These are phyloP conservation scores for Vaccinium macrocarpon DNA, from an alignment of 148 eudicot genomes.

Conservation along the genomic window DNA sequence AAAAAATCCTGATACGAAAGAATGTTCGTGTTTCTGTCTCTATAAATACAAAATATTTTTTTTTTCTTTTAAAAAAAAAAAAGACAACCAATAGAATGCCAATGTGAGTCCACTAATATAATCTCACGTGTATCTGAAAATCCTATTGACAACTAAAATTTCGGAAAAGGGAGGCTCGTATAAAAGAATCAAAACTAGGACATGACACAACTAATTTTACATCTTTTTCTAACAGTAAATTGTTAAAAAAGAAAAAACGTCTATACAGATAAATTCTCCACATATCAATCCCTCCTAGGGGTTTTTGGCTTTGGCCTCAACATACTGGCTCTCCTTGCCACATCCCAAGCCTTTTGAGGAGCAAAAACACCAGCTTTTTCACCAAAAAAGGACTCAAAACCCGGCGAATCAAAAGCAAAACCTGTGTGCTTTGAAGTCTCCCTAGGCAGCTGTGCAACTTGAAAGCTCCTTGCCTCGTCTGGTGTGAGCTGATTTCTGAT, in stretches of 20 bases:
- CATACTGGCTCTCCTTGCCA: conserved; percentile 82
- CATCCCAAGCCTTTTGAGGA: conserved; percentile 95
- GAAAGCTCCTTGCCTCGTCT: conserved; percentile 68
- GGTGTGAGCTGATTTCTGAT: conserved; percentile 52
- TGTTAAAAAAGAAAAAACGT: not conserved
- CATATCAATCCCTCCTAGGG: conserved; percentile 15
- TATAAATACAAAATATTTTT: too few species aligned
- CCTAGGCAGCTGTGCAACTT: conserved; percentile 72
- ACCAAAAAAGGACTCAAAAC: conserved; percentile 92
- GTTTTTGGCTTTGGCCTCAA: conserved; percentile 47
- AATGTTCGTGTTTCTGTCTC: not conserved
- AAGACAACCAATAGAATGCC: not conserved
- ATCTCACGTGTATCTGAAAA: not conserved
- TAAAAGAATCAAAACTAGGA: conserved; percentile 8
- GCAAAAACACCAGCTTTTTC: conserved; percentile 73
- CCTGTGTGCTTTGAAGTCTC: conserved; percentile 86
- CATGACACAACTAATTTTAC: conserved; percentile 5
- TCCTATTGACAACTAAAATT: conserved; percentile 8
- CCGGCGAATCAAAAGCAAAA: conserved; percentile 95
- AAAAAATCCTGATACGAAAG: not conserved
- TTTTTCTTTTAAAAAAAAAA: not conserved
- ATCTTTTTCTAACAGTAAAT: not conserved
- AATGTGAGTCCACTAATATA: not conserved
- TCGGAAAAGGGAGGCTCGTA: not conserved
- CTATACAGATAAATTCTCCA: not conserved